These are phyloP conservation scores for Phaeosphaeria sp. DNA, from an alignment of 2,329 filamentous ascomycete genomes.

Conservation along the genomic window DNA sequence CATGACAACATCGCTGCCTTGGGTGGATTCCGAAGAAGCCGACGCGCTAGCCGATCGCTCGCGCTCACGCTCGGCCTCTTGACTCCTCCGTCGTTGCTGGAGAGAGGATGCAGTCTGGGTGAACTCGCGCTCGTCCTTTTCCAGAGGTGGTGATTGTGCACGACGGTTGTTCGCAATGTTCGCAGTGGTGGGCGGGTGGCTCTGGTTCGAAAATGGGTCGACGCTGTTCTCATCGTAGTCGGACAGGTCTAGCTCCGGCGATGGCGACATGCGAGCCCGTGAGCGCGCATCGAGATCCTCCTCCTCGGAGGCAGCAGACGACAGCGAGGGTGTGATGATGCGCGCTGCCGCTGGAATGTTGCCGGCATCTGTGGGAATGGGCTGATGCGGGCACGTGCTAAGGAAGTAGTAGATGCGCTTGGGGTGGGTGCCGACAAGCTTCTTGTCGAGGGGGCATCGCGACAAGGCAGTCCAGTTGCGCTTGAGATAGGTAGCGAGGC, in stretches of 20 bases:
- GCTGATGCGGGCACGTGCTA: conserved; percentile 83
- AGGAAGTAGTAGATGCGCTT: conserved; percentile 97
- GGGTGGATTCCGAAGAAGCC: conserved; percentile 37
- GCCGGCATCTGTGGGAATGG: conserved; percentile 73
- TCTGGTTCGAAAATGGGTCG: conserved; percentile 65
- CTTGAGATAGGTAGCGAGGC: conserved; percentile 88
- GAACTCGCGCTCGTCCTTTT: conserved; percentile 96
- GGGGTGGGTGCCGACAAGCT: conserved; percentile 89
- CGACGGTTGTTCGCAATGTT: conserved; percentile 67
- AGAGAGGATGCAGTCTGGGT: conserved; percentile 92
- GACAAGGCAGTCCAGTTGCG: conserved; percentile 78
- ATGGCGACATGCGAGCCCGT: conserved; percentile 77
- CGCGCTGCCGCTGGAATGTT: conserved; percentile 58
- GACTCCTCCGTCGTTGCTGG: conserved; percentile 62
- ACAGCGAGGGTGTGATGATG: conserved; percentile 85
- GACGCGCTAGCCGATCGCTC: conserved; percentile 49
- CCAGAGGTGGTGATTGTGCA: conserved; percentile 84
- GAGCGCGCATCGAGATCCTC: conserved; percentile 65
- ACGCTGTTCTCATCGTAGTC: conserved; percentile 77
- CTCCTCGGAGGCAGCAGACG: conserved; percentile 77
- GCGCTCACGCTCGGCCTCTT: conserved; percentile 44
- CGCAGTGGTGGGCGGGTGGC: conserved; percentile 49
- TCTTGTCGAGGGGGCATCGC: conserved; percentile 89
- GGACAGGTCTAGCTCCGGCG: conserved; percentile 91
- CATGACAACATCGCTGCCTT: conserved; percentile 40